Base-by-base conservation (phyloP, 306 rosid genomes). In the Bauhinia variegata region DNA sequence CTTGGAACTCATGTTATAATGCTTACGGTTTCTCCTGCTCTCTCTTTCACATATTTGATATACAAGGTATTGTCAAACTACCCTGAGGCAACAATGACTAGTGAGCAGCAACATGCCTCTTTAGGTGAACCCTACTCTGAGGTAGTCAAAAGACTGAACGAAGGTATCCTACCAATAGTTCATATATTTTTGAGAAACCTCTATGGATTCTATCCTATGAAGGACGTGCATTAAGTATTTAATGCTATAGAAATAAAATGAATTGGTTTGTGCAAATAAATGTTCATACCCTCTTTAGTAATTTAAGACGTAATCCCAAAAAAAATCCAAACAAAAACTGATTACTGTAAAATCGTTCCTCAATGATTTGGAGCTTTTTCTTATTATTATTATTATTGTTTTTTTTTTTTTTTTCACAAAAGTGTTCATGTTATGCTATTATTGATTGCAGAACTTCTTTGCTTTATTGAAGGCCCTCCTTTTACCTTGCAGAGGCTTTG, bases 51-150 rank as follows among this genome's bases (percentile, higher is more conserved):
- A n/a, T 71, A 65, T 63, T 34, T 49, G 37, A 70, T 39, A 37
- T 78, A 68, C 75, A 5, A 92, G 98, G 89, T 92, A 51, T 69
- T 92, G 73, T 82, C 77, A 3, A 89, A 89, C 65, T 92, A 89
- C 75, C 92, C 96, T 28, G 96, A 87, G 78, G 86, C 84, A 41
- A 83, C 80, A 80, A 54, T 73, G 81, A 51, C 87, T 2, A 73
- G 54, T 41, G 98, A 92, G 70, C 79, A 84, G 82, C 98, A 92
- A 81, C 75, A 23, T 70, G 76, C 81, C 60, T 74, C 91, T 60
- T 58, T 89, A 61, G 91, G 95, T 61, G 96, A 87, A 80, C 55
- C 87, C 57, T 84, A 79, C 61, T 50, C 78, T 4, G 93, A 89
- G 77, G 71, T 92, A 76, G 86, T 79, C 23, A 81, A 84, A 67